Base-by-base conservation (phyloP, 495 filamentous ascomycete species). In the Margaritispora aquatica region DNA sequence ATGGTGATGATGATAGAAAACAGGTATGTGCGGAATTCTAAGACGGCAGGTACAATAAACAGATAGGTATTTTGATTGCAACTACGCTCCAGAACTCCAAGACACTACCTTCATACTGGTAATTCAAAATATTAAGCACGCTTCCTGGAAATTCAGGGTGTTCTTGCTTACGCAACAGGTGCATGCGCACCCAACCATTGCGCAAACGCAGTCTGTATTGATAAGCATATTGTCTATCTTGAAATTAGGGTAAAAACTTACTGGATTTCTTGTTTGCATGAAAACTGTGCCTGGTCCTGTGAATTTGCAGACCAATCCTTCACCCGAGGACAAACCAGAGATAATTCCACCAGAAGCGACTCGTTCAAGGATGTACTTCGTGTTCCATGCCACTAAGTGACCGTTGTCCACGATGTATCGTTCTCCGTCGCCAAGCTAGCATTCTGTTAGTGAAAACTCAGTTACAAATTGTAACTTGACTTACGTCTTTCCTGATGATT, bases 381-480 rank as follows among this genome's bases (percentile, higher is more conserved):
- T 93, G 67, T 97, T 97, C 94, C 94, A 98, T 3, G 94, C 95
- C 0, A 98, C 92, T 5, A 98, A 76, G 62, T 98, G 92, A 10
- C 92, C 93, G 66, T 98, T 98, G 66, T 98, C 92, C 53, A 98
- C 84, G 57, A 91, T 88, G 70, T 96, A 98, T 56, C 84, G 84
- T 67, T 97, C 93, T 1, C 84, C 84, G 7, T 88, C 83, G 27
- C 73, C 76, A 22, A 96, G 79, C 86, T 94, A 58, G 21, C 54
- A 7, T 22, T 15, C 50, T 71, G 27, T 69, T 64, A 24, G 63
- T 48, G 17, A 51, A 23, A 26, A 55, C 65, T 63, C 54, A 60
- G 53, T 34, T 3, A 9, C 26, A 53, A 47, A 2, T 27, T 46
- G 11, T 54, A 31, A 23, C 1, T 22, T 10, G 10, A 80, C 87